A percentile compares a stretch with the other conserved stretches of the same genome.
Conservation (phyloP, 805 yeast genomes). For the Hanseniaspora clermontiae region DNA sequence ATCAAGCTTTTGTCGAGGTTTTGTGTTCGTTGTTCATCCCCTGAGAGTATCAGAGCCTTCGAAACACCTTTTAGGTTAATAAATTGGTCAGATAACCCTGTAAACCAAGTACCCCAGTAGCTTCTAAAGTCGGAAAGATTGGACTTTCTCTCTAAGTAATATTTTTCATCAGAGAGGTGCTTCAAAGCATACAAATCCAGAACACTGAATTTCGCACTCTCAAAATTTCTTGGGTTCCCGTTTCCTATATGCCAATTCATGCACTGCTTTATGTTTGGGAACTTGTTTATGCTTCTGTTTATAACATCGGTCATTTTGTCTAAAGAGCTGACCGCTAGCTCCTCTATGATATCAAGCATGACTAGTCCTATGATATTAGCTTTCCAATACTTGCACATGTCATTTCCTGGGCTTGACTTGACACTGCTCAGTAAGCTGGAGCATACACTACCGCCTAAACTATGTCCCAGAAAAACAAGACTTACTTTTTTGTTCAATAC, state of each 20-base stretch:
- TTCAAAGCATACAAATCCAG: constrained; percentile 43
- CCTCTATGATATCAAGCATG: constrained; percentile 88
- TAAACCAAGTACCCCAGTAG: constrained; percentile 80
- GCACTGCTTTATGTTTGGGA: constrained; percentile 43
- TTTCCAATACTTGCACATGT: constrained; percentile 10
- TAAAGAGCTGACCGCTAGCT: constrained; percentile 66
- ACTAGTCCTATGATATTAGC: constrained; percentile 48
- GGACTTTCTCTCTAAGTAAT: constrained; percentile 44
- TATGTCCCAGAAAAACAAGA: constrained; percentile 68
- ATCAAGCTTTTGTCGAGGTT: constrained; percentile 72
- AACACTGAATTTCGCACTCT: constrained; percentile 64
- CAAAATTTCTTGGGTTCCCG: constrained; percentile 39
- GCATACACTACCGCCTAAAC: constrained; percentile 81
- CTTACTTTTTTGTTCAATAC: constrained; percentile 18
- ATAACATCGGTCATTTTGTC: constrained; percentile 56
- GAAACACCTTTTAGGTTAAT: constrained; percentile 38
- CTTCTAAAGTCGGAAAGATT: constrained; percentile 48
- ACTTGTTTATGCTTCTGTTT: constrained; percentile 47
- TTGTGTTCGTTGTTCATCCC: constrained; percentile 42
- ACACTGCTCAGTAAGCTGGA: constrained; percentile 36
- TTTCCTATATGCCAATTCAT: constrained; percentile 70
- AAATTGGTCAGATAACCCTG: constrained; percentile 45
- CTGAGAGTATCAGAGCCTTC: constrained; percentile 69
- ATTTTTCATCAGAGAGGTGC: constrained; percentile 16
- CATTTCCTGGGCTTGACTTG: neutral